Base-by-base conservation (phyloP, 495 filamentous ascomycete genomes). In the Lasiosphaeria ovina region DNA sequence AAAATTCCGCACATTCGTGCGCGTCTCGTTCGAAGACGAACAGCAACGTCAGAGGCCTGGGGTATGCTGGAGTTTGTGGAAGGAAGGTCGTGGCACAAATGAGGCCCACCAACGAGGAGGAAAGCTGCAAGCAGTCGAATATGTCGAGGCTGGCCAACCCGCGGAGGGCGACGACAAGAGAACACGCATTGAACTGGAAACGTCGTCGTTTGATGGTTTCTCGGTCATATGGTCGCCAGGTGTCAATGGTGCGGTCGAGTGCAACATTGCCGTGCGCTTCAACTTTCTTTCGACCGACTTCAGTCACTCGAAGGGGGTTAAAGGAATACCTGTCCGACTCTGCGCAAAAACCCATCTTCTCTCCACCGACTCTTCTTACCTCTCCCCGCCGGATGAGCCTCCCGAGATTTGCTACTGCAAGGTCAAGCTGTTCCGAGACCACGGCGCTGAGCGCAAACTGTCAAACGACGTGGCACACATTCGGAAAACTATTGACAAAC, bases 231-330 rank as follows among this genome's bases (percentile, higher is more conserved):
- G 94, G 94, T 89, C 85, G 2, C 87, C 89, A 0, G 83, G 85
- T 24, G 66, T 83, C 32, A 83, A 81, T 55, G 83, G 82, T 0
- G 65, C 75, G 2, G 77, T 87, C 7, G 88, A 96, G 55, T 94
- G 90, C 74, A 87, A 81, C 33, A 83, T 98, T 38, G 85, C 91
- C 12, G 89, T 98, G 14, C 90, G 92, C 50, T 98, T 97, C 81
- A 97, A 98, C 72, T 98, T 98, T 68, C 81, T 98, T 0, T 98
- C 94, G 0, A 98, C 93, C 11, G 94, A 98, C 69, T 98, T 98
- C 70, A 98, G 92, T 69, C 92, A 96, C 66, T 97, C 94, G 6
- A 98, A 98, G 65, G 94, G 94, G 35, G 93, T 98, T 35, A 98
- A 97, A 71, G 94, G 94, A 16, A 95, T 96, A 57, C 91, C 93